phyloP scores from a whole-genome alignment of 106 monocot species.

The Phalaenopsis equestris region DNA sequence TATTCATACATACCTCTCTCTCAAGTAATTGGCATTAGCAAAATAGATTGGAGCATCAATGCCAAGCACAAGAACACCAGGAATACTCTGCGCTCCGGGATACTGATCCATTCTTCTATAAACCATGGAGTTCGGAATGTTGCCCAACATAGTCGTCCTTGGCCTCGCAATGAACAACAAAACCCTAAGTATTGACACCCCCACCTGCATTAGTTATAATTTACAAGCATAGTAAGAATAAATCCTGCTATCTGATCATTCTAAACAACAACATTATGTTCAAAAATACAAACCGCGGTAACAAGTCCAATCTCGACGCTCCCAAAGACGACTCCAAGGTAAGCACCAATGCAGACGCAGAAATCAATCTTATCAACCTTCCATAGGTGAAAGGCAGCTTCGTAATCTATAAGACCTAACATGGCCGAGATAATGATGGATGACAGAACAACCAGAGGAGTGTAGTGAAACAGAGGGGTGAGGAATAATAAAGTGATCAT shows the following conservation, averaged over 20 bases:
- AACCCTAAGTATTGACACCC: constrained; percentile 65
- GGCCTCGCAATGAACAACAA: constrained; percentile 77
- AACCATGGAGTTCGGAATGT: constrained; percentile 72
- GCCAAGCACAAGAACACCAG: constrained; percentile 66
- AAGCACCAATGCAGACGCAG: constrained; percentile 72
- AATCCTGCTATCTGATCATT: not conserved
- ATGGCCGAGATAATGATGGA: constrained; percentile 88
- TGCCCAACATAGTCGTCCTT: constrained; percentile 64
- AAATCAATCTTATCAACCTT: constrained; percentile 90
- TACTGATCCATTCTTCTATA: constrained; percentile 81
- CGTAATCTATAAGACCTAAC: constrained; percentile 83
- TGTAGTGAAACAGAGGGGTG: constrained; percentile 86
- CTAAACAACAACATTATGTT: not conserved
- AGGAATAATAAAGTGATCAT: constrained; percentile 82
- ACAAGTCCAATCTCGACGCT: constrained; percentile 79
- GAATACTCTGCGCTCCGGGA: constrained; percentile 40
- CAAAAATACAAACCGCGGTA: constrained; percentile 28
- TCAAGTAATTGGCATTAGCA: constrained; percentile 70
- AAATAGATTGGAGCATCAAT: constrained; percentile 89
- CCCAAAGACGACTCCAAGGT: constrained; percentile 78
- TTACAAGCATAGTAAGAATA: not conserved
- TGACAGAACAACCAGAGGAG: constrained; percentile 80
- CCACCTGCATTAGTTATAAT: constrained; percentile 31
- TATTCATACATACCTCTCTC: constrained; percentile 52
- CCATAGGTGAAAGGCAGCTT: constrained; percentile 69